phyloP scores from a whole-genome alignment of 768 basidiomycete species.

The Hydnomerulius pinastri region DNA sequence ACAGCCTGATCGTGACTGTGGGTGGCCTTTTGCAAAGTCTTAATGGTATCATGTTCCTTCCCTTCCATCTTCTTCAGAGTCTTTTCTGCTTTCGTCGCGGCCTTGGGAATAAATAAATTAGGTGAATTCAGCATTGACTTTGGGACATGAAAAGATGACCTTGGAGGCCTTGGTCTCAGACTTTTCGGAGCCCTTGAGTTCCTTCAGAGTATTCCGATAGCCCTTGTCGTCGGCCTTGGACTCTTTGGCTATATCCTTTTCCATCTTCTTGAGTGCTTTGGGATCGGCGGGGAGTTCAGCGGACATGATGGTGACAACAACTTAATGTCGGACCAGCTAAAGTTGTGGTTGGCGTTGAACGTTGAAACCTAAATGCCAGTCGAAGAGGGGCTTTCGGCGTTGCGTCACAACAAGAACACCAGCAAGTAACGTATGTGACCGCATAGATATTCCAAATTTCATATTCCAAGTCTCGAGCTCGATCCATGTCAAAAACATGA shows the following conservation, averaged over 20 bases:
- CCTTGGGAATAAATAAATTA: slow-evolving; percentile 30
- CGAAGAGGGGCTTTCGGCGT: slow-evolving; percentile 14
- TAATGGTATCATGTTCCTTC: slow-evolving; percentile 51
- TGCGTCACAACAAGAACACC: too few relatives aligned
- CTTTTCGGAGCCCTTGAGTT: slow-evolving; percentile 56
- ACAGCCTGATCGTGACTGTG: slow-evolving; percentile 53
- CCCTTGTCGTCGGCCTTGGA: slow-evolving; percentile 51
- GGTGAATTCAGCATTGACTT: background rate
- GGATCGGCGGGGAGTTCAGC: slow-evolving; percentile 18
- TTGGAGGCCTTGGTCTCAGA: slow-evolving; percentile 52
- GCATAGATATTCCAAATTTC: too few relatives aligned
- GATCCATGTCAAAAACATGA: too few relatives aligned
- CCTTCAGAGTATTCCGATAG: slow-evolving; percentile 55
- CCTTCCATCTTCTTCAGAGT: slow-evolving; percentile 48
- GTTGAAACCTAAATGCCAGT: too few relatives aligned
- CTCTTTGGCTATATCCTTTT: slow-evolving; percentile 50
- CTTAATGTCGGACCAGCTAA: too few relatives aligned
- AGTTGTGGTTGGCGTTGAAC: too few relatives aligned
- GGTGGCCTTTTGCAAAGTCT: slow-evolving; percentile 52
- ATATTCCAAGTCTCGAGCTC: too few relatives aligned
- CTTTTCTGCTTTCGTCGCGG: slow-evolving; percentile 48
- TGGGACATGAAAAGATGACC: slow-evolving; percentile 19
- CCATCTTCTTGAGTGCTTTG: slow-evolving; percentile 39
- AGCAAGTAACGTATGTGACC: too few relatives aligned
- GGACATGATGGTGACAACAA: slow-evolving; percentile 32